Evolutionary conservation across 495 filamentous ascomycete genomes (phyloP), one percentile per base, ranked within the genome.

Genomic region (Hypoxylon crocopeplum): DNA sequence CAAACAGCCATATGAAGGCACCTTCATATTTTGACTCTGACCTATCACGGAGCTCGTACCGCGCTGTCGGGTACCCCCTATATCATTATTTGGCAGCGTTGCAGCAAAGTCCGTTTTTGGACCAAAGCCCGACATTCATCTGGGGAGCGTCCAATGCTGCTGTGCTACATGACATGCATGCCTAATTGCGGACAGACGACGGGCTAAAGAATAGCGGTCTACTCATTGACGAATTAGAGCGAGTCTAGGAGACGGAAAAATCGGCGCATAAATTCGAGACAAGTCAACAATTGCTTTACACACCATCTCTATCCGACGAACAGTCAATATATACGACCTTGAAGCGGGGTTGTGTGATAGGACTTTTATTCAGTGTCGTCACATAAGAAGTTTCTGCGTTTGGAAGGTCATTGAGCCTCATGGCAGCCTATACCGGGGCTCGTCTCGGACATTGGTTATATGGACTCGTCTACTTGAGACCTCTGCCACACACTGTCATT

Each of bases 1-100:
- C 47, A 48, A 48, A 20, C 16, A 45, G 24, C 15, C 19, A 51
- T 38, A 57, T 57, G 53, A 56, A 51, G 46, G 52, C 59, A 62
- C 59, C 40, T 48, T 13, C 17, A 34, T 15, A 2, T 21, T 22
- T 45, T 27, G 12, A 11, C 1, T 17, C 10, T 15, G 29, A n/a
- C 53, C 48, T 45, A 58, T 58, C 42, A 45, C 6, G 17, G 27
- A 15, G n/a, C 22, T 12, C 16, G 53, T 45, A 17, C 60, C 60
- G 33, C 12, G 17, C 24, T 7, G 53, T 58, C 44, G 60, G 52
- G 15, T 48, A 11, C 38, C 5, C 17, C 15, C 15, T n/a, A 20
- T n/a, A 13, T 16, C 1, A 8, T 15, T 39, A 13, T 39, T 15
- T 32, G 32, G 10, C 29, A 47, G 10, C 7, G 34, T 58, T 45